A percentile compares a stretch with the other conserved stretches of the same genome.
Conservation (phyloP, 108 stramenopile species). For the Cylindrotheca closterium region DNA sequence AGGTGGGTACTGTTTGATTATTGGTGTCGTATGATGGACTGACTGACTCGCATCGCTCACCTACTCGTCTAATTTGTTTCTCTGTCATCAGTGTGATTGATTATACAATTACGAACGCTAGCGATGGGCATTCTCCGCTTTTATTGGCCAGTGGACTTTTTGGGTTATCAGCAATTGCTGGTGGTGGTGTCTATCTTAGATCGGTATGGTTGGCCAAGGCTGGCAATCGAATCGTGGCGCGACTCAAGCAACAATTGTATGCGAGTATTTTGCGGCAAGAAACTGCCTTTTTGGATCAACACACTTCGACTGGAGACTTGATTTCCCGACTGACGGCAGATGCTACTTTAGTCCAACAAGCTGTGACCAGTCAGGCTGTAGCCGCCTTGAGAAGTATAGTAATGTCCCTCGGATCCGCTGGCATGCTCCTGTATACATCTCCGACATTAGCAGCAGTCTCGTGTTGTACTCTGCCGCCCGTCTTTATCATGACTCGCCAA, state of each 20-base stretch:
- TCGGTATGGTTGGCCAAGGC: conserved; percentile 62
- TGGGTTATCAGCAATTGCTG: conserved; percentile 54
- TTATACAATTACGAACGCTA: conserved; percentile 38
- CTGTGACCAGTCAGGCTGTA: conserved; percentile 79
- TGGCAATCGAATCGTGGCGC: conserved; percentile 76
- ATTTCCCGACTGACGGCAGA: conserved; percentile 79
- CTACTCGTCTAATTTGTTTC: no score
- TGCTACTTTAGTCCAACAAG: conserved; percentile 66
- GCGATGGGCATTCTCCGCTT: conserved; percentile 33
- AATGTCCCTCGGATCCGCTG: conserved; percentile 64
- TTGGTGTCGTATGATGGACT: no score
- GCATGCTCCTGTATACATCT: conserved; percentile 74
- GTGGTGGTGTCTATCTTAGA: conserved; percentile 63
- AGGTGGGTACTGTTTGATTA: no score
- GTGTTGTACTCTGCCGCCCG: conserved; percentile 68
- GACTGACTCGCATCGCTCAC: no score
- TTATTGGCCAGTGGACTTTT: conserved; percentile 59
- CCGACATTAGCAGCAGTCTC: conserved; percentile 71
- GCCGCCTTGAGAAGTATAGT: conserved; percentile 57
- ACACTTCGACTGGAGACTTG: conserved; percentile 69
- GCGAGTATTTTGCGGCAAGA: conserved; percentile 69
- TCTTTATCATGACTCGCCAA: conserved; percentile 61
- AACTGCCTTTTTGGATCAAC: conserved; percentile 64
- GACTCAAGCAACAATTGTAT: conserved; percentile 64
- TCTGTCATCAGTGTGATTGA: conserved; percentile 69